Conservation (phyloP, 108 stramenopile genomes). For the Schizochytrium sp. region DNA sequence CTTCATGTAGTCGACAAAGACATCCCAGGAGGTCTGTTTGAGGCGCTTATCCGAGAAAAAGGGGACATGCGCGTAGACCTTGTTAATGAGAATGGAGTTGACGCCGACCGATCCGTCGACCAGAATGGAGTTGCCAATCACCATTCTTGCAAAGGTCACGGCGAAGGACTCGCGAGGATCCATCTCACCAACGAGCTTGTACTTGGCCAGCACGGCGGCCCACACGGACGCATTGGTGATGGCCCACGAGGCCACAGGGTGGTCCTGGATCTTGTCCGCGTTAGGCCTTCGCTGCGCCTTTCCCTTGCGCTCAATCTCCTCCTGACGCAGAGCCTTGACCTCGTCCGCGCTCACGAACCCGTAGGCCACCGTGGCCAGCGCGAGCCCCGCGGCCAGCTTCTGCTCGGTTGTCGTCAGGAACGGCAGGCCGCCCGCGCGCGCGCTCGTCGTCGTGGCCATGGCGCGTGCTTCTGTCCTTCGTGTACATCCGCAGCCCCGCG, state of each 20-base stretch:
- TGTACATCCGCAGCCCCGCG: no score
- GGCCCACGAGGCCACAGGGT: neutral
- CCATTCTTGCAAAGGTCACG: neutral
- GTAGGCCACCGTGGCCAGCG: neutral
- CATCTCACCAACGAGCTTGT: neutral
- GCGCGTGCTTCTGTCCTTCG: no score
- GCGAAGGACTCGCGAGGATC: neutral
- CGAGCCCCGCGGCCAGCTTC: neutral
- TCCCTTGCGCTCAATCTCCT: neutral
- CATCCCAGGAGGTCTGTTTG: neutral
- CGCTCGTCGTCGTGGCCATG: no score
- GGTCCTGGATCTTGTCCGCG: neutral
- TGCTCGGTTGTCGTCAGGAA: neutral
- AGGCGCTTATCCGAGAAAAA: neutral
- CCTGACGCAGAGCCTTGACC: neutral
- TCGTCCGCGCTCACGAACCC: neutral
- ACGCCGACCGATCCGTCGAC: neutral
- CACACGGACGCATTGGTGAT: neutral
- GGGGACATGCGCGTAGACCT: neutral
- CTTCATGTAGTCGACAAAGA: neutral
- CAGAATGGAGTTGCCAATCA: neutral
- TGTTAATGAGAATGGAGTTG: neutral
- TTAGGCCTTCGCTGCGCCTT: neutral
- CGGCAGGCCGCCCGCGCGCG: no score
- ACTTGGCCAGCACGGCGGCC: neutral